phyloP scores from a whole-genome alignment of 371 early-diverging fungal species.

The Mortierella sp. region DNA sequence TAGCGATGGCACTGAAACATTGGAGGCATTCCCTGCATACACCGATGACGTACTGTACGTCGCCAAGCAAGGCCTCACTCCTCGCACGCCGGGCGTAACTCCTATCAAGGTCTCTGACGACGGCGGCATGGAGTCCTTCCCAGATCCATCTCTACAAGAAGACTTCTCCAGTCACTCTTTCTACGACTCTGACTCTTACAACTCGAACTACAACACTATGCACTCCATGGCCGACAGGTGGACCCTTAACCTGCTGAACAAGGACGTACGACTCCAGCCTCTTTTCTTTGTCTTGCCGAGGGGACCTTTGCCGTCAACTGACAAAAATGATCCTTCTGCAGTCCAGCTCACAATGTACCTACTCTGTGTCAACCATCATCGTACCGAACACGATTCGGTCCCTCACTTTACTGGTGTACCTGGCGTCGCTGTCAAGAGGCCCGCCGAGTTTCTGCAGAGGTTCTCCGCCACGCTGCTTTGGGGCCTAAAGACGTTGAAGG shows the following conservation, averaged over 20 bases:
- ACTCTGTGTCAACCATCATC: not conserved
- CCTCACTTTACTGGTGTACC: not conserved
- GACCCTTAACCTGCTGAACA: not conserved
- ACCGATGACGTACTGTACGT: no score
- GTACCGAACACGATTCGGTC: not conserved
- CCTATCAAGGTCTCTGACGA: no score
- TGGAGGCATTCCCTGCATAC: no score
- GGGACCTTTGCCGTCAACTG: not conserved
- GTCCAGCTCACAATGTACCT: not conserved
- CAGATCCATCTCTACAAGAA: not conserved
- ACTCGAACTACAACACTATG: not conserved
- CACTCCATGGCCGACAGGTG: not conserved
- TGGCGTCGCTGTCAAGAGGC: not conserved
- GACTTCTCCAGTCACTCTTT: not conserved
- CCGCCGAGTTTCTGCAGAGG: not conserved
- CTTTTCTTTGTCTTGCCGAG: not conserved
- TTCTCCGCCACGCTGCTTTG: not conserved
- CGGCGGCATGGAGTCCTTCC: not conserved
- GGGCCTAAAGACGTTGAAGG: not conserved
- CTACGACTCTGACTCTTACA: not conserved
- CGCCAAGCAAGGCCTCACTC: no score
- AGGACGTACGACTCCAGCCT: not conserved
- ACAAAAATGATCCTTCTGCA: not conserved
- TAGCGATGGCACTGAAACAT: no score
- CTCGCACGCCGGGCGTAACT: no score